Evolutionary conservation across 2,329 filamentous ascomycete species (phyloP).

Genomic region (Arachnomyces sp.): DNA sequence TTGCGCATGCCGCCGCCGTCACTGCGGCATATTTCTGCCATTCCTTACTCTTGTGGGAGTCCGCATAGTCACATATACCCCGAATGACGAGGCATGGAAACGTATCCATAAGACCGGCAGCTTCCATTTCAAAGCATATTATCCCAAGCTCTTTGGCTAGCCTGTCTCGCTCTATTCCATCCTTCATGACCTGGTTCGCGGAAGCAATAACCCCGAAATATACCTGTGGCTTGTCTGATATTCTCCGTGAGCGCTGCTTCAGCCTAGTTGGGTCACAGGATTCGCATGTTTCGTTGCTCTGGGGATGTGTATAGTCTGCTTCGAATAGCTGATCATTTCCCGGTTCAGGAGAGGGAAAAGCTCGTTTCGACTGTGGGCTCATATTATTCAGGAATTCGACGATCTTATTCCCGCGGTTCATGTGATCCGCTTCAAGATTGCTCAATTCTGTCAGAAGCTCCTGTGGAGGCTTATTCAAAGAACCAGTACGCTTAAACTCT

Average conservation of each 20-base stretch:
- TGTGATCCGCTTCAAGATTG: constrained; percentile 7
- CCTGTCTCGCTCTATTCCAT: constrained; percentile 10
- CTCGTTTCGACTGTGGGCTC: not conserved
- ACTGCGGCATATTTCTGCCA: constrained; percentile 32
- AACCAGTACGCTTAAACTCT: constrained; percentile 2
- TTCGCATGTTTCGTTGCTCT: no score
- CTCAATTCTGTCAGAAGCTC: constrained; percentile 10
- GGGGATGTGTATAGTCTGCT: constrained; percentile 12
- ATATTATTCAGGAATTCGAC: constrained; percentile 11
- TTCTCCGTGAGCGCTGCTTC: not conserved
- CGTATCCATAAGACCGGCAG: constrained; percentile 18
- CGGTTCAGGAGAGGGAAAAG: constrained; percentile 3
- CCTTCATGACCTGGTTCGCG: constrained; percentile 19
- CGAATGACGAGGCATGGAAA: constrained; percentile 34
- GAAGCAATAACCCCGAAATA: constrained; percentile 22
- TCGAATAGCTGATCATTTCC: constrained; percentile 17
- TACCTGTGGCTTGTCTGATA: constrained; percentile 4
- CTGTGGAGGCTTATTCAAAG: constrained; percentile 8
- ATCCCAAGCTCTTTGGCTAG: constrained; percentile 10
- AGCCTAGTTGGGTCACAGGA: constrained; percentile 1
- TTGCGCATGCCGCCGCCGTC: constrained; percentile 23
- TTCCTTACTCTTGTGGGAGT: constrained; percentile 32
- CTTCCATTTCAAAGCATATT: constrained; percentile 27
- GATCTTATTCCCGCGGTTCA: constrained; percentile 10
- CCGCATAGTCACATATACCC: constrained; percentile 36